These are phyloP conservation scores for Carex pumila DNA, from an alignment of 176 grass and related monocot species.

Conservation along the genomic window DNA sequence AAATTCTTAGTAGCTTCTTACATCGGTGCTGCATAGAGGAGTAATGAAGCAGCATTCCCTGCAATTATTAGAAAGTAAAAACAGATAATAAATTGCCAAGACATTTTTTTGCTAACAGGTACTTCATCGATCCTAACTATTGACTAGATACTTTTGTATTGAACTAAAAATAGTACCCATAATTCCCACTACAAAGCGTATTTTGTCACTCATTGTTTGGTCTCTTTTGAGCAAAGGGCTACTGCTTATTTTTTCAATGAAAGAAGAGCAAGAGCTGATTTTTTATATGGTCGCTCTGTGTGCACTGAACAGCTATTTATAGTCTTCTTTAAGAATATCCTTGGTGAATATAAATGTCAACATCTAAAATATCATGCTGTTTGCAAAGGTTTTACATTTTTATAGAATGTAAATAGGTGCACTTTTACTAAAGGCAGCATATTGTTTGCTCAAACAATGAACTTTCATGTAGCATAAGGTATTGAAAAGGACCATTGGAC, in stretches of 20 bases:
- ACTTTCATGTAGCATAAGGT: background rate
- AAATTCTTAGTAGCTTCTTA: conserved; percentile 19
- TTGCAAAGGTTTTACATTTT: background rate
- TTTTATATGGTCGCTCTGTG: background rate
- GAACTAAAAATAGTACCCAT: conserved; percentile 33
- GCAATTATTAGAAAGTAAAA: conserved; percentile 18
- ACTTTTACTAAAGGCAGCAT: background rate
- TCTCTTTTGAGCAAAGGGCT: background rate
- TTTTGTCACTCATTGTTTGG: conserved; percentile 2
- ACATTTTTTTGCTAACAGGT: background rate
- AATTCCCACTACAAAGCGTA: conserved; percentile 38
- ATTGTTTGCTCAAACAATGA: background rate
- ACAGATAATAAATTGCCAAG: background rate
- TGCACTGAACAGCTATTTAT: background rate
- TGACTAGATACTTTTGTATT: background rate
- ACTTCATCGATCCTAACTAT: conserved; percentile 1
- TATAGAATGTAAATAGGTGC: background rate
- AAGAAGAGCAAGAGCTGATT: background rate
- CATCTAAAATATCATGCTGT: background rate
- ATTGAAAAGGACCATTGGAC: background rate
- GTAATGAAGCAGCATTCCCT: conserved; percentile 47
- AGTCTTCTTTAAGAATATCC: background rate
- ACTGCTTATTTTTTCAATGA: background rate
- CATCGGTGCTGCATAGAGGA: conserved; percentile 63
- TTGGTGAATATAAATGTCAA: background rate